These are phyloP conservation scores for Lecanoromycetidae sp. DNA, from an alignment of 2,329 filamentous ascomycete genomes.

Conservation along the genomic window DNA sequence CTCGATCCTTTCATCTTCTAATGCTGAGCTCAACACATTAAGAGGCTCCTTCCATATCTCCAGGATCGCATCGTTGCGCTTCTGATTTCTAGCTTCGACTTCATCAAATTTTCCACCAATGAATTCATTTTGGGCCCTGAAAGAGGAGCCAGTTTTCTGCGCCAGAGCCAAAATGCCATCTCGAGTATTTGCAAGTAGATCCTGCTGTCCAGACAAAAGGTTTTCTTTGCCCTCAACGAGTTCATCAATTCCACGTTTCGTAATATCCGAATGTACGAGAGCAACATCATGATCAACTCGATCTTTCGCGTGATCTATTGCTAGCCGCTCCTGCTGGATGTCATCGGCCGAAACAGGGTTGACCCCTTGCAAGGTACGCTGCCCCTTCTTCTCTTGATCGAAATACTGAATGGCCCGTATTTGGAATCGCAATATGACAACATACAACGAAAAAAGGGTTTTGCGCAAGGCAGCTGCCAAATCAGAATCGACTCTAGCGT, in stretches of 20 bases:
- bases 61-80: conserved; percentile 4
- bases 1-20: background rate
- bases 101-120: no score
- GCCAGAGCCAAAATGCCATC: conserved; percentile 5
- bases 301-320: conserved; percentile 1
- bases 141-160: no score
- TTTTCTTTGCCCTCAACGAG: conserved; percentile 3
- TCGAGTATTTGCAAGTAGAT: background rate
- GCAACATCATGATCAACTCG: conserved; percentile 5
- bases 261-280: conserved; percentile 11
- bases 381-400: conserved; percentile 3
- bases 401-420: conserved; percentile 9
- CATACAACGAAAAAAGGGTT: conserved; percentile 6
- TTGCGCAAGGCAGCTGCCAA: background rate
- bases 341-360: conserved; percentile 9
- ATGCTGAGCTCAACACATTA: conserved; percentile 1
- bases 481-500: conserved; percentile 11
- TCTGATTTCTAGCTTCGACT: no score
- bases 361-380: conserved; percentile 1
- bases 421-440: conserved; percentile 9
- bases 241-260: conserved; percentile 11
- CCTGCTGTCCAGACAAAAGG: conserved; percentile 4
- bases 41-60: conserved; percentile 12
- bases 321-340: background rate
- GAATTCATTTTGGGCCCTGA: no score